Conservation (phyloP, 306 rosid genomes). For the Sophora flavescens region DNA sequence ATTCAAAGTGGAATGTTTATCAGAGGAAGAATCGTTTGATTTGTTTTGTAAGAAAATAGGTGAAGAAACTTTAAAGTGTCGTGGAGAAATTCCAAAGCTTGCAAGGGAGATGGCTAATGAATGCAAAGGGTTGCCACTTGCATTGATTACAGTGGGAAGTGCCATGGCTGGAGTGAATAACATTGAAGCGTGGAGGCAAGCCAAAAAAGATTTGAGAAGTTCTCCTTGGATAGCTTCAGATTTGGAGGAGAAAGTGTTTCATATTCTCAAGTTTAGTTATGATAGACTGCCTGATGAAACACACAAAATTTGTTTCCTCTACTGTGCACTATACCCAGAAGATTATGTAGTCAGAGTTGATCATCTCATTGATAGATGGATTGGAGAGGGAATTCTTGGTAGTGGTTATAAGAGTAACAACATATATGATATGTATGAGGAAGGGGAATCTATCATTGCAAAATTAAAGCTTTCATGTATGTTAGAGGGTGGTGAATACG, state of each 20-base stretch:
- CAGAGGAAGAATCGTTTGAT: background rate
- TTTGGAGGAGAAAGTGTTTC: constrained; percentile 11
- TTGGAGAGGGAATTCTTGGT: constrained; percentile 22
- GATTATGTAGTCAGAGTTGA: background rate
- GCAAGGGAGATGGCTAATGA: background rate
- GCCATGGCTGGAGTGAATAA: constrained; percentile 36
- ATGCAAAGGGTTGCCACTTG: constrained; percentile 42
- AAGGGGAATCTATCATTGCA: constrained; percentile 31
- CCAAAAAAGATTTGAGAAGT: background rate
- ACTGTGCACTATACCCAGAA: constrained; percentile 42
- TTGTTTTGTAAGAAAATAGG: constrained; percentile 12
- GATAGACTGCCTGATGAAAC: constrained; percentile 25
- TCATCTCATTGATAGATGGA: constrained; percentile 33
- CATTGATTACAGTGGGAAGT: constrained; percentile 24
- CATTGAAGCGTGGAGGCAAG: constrained; percentile 15
- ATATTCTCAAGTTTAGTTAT: constrained; percentile 35
- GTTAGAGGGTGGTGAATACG: background rate
- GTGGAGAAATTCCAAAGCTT: background rate
- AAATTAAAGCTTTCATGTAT: constrained; percentile 20
- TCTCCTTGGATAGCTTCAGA: background rate
- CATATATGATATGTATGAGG: constrained; percentile 9
- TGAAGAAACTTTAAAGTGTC: background rate
- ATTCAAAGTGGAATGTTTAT: constrained; percentile 15
- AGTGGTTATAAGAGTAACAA: background rate
- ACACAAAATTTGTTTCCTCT: constrained; percentile 32